phyloP scores from a whole-genome alignment of 2,329 filamentous ascomycete species.

The Ophiostoma triangulosporum region DNA sequence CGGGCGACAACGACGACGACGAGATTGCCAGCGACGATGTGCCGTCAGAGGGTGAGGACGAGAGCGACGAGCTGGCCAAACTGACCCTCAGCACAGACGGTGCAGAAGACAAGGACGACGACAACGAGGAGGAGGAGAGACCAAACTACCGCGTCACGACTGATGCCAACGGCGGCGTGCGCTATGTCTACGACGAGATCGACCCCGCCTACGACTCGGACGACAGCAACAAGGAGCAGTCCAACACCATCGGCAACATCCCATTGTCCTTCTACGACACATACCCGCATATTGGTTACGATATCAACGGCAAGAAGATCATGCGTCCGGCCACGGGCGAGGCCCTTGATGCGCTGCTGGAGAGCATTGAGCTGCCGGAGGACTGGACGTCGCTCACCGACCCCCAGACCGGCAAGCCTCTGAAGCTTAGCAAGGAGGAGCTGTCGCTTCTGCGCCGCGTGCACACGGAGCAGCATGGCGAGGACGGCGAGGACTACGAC shows the following conservation, averaged over 20 bases:
- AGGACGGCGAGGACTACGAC: constrained; percentile 77
- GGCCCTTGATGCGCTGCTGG: constrained; percentile 81
- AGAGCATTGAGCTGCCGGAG: constrained; percentile 93
- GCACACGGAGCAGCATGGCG: constrained; percentile 77
- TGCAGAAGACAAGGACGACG: constrained; percentile 19
- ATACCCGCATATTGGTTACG: constrained; percentile 96
- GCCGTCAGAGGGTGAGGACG: constrained; percentile 29
- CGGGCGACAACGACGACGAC: constrained; percentile 31
- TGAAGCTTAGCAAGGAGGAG: constrained; percentile 78
- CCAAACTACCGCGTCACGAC: constrained; percentile 45
- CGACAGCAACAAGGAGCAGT: constrained; percentile 62
- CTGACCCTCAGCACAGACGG: constrained; percentile 21
- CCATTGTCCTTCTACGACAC: constrained; percentile 91
- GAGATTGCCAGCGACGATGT: constrained; percentile 25
- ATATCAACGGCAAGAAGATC: constrained; percentile 97
- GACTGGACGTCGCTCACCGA: constrained; percentile 96
- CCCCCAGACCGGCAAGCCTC: constrained; percentile 80
- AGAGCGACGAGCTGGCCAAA: constrained; percentile 25
- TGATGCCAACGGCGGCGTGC: constrained; percentile 80
- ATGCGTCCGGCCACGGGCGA: constrained; percentile 90
- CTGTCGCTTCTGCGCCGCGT: constrained; percentile 77
- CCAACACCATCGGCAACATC: constrained; percentile 92
- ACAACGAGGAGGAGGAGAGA: constrained; percentile 26
- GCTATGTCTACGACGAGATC: constrained; percentile 89
- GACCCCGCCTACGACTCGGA: constrained; percentile 94